These are phyloP conservation scores for Sphaerobolus stellatus DNA, from an alignment of 1,284 basidiomycete species.

Conservation along the genomic window DNA sequence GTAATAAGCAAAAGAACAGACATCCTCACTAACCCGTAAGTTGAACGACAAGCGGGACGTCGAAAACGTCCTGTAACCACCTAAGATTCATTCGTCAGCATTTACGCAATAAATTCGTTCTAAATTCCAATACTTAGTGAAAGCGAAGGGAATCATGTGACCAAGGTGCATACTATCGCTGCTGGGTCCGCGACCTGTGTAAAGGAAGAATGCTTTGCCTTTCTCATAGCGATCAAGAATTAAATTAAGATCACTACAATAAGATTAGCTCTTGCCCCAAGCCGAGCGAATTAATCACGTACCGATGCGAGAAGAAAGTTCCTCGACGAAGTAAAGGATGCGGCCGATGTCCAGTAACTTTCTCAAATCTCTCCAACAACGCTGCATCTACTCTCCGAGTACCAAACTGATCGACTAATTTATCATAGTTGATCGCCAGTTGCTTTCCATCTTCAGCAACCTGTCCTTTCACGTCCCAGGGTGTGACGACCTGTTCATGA, in stretches of 20 bases:
- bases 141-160: constrained; percentile 96
- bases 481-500: constrained; percentile 87
- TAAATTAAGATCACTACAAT: constrained; percentile 81
- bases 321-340: constrained; percentile 90
- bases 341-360: constrained; percentile 86
- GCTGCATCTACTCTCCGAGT: constrained; percentile 79
- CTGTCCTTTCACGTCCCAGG: constrained; percentile 97
- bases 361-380: constrained; percentile 88
- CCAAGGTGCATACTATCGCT: constrained; percentile 98
- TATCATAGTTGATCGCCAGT: constrained; percentile 94
- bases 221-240: constrained; percentile 97
- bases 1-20: constrained; percentile 6
- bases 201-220: constrained; percentile 96
- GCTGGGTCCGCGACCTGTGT: constrained; percentile 96
- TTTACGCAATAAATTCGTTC: constrained; percentile 1
- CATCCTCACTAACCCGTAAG: constrained; percentile 66
- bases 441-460: constrained; percentile 88
- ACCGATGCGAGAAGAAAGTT: constrained; percentile 98
- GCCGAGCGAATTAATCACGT: constrained; percentile 27
- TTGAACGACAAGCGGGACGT: constrained; percentile 92
- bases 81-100: constrained; percentile 37
- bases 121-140: constrained; percentile 74
- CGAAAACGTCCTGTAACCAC: constrained; percentile 97
- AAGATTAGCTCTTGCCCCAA: constrained; percentile 8
- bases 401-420: constrained; percentile 92